Percentiles rank a stretch among this genome's conserved stretches.
phyloP scores from a whole-genome alignment of 306 rosid species.

The Vigna hirtella region DNA sequence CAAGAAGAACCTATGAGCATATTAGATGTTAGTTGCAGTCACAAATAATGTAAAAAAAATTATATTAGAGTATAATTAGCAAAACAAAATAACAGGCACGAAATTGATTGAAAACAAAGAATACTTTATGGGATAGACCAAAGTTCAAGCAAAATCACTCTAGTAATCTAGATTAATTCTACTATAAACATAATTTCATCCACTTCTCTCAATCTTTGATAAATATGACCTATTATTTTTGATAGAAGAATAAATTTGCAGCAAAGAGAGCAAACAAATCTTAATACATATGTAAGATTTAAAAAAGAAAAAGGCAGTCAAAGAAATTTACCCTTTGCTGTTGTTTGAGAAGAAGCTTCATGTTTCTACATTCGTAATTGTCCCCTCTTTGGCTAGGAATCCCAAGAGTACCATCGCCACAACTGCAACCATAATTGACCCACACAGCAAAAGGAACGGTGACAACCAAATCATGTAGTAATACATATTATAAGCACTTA shows the following conservation, averaged over 20 bases:
- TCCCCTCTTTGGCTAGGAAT: slow-evolving; percentile 98
- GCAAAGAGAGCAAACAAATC: slow-evolving; percentile 25
- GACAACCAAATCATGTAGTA: slow-evolving; percentile 10
- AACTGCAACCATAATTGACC: slow-evolving; percentile 63
- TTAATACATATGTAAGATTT: not conserved
- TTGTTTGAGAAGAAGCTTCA: slow-evolving; percentile 99
- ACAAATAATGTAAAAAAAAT: slow-evolving; percentile 8
- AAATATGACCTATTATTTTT: not conserved
- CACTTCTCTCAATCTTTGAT: slow-evolving; percentile 17
- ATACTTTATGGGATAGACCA: slow-evolving; percentile 11
- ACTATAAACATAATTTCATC: not conserved
- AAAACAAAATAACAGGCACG: slow-evolving; percentile 4
- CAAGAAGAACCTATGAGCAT: slow-evolving; percentile 83
- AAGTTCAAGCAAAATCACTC: slow-evolving; percentile 33
- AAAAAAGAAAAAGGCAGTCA: slow-evolving; percentile 34
- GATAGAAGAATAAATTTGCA: not conserved
- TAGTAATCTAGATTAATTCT: not conserved
- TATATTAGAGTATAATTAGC: slow-evolving; percentile 14
- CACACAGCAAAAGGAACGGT: slow-evolving; percentile 31
- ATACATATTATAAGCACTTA: not conserved
- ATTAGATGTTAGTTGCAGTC: slow-evolving; percentile 31
- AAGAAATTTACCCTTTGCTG: slow-evolving; percentile 84
- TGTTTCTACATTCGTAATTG: slow-evolving; percentile 99
- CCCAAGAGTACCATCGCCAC: slow-evolving; percentile 97
- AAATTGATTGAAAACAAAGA: slow-evolving; percentile 15